These are phyloP conservation scores for Lactarius deliciosus DNA, from an alignment of 768 basidiomycete genomes.

Conservation along the genomic window DNA sequence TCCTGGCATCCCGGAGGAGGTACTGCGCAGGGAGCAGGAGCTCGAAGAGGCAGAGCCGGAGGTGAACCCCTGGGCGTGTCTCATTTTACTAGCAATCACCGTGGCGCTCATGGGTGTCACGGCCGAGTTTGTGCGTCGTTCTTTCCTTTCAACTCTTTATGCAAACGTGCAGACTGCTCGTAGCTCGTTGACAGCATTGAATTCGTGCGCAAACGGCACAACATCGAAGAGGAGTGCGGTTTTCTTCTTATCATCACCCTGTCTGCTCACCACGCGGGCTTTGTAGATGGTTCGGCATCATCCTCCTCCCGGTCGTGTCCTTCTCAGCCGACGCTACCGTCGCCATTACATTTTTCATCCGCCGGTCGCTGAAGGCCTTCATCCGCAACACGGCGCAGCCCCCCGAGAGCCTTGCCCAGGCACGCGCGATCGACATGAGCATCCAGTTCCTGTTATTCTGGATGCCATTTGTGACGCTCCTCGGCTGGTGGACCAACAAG, in stretches of 20 bases:
- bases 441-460: constrained; percentile 79
- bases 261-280: not conserved
- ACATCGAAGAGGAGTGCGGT: constrained; percentile 54
- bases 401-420: constrained; percentile 60
- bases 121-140: constrained; percentile 60
- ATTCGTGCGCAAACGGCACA: constrained; percentile 43
- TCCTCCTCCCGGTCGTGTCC: constrained; percentile 69
- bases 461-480: constrained; percentile 69
- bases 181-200: constrained; percentile 69
- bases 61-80: constrained; percentile 62
- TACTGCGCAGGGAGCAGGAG: constrained; percentile 39
- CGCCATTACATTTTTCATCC: constrained; percentile 56
- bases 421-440: constrained; percentile 70
- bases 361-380: constrained; percentile 43
- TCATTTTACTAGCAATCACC: constrained; percentile 49
- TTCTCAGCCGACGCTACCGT: constrained; percentile 71
- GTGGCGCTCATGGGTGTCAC: constrained; percentile 66
- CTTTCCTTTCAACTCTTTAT: not conserved
- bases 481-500: constrained; percentile 64
- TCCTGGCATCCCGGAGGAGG: constrained; percentile 41
- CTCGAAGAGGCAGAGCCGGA: constrained; percentile 51
- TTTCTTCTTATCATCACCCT: not conserved
- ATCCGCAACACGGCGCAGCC: constrained; percentile 40
- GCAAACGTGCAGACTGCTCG: not conserved
- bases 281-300: constrained; percentile 67